Evolutionary conservation across 2,329 filamentous ascomycete genomes (phyloP), one percentile per base, ranked within the genome.

Genomic region (Thelonectria blattea): DNA sequence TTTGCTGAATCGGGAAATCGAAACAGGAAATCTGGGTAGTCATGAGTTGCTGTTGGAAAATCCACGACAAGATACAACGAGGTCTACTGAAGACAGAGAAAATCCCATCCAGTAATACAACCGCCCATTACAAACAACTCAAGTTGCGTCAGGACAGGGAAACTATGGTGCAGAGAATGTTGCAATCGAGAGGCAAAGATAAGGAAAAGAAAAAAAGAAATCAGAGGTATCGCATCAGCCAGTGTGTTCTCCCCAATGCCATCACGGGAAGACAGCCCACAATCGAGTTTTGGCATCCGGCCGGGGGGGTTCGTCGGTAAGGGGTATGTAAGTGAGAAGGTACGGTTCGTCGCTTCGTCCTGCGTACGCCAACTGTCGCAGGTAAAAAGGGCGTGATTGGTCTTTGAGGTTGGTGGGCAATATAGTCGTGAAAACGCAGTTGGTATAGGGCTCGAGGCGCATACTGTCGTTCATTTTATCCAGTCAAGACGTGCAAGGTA

Each of bases 271-370:
- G 69, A 64, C 64, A 65, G 66, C 60, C 63, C 56, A 60, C 52
- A 52, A 60, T 63, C 52, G 57, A 68, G 63, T 66, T 62, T 64
- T 65, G 58, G 59, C 60, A 54, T 68, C 60, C 61, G 64, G 61
- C 64, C 62, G 63, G 60, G 64, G 58, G 64, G 65, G 63, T 64
- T 70, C 61, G 65, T 72, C 61, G 67, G 63, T 68, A 65, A 65
- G 55, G 66, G 70, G 65, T 72, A 70, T 71, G 66, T 73, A 65
- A 68, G 67, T 66, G 66, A 68, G 68, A 71, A 68, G 70, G 69
- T 73, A 66, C 66, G 70, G 72, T 73, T 77, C 75, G 74, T 78
- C 74, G 75, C 71, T 72, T 78, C 74, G 75, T 77, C 74, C 71
- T 73, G 75, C 71, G 68, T 75, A 68, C 72, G 74, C 73, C 73